Evolutionary conservation across 305 asterid genomes (phyloP).

Genomic region (Solanum hybrid): DNA sequence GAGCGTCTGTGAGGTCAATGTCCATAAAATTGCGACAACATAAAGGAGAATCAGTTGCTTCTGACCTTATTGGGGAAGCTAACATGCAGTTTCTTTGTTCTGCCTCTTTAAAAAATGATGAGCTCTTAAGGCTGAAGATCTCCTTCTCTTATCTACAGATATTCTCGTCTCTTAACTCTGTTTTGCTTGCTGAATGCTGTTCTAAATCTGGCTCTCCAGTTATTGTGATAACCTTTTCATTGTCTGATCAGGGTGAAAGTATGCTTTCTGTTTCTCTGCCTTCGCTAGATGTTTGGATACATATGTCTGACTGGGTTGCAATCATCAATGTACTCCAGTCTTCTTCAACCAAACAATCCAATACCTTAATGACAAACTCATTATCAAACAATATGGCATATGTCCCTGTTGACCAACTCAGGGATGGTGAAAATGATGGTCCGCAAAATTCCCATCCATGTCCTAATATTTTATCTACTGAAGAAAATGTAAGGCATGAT

Average conservation of each 20-base stretch:
- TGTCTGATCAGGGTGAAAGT: conserved; percentile 41
- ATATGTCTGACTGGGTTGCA: conserved; percentile 70
- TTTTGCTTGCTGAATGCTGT: conserved; percentile 61
- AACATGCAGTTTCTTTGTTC: conserved; percentile 55
- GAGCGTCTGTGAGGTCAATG: conserved; percentile 47
- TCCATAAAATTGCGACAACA: conserved; percentile 42
- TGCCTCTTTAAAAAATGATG: conserved; percentile 42
- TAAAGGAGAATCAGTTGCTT: conserved; percentile 37
- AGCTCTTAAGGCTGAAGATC: conserved; percentile 32
- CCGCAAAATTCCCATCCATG: conserved; percentile 7
- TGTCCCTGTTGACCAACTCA: conserved; percentile 18
- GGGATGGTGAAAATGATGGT: conserved; percentile 22
- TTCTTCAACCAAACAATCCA: conserved; percentile 27
- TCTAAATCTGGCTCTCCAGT: conserved; percentile 47
- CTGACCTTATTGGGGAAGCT: conserved; percentile 63
- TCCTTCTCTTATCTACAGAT: conserved; percentile 54
- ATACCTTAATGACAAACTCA: conserved; percentile 12
- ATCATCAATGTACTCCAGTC: conserved; percentile 38
- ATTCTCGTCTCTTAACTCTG: conserved; percentile 66
- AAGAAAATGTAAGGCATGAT: conserved; percentile 13
- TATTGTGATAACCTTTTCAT: conserved; percentile 38
- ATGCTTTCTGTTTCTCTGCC: conserved; percentile 44
- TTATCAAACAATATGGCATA: conserved; percentile 19
- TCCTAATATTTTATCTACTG: conserved; percentile 20
- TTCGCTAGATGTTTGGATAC: conserved; percentile 63